Evolutionary conservation across 2,329 filamentous ascomycete species (phyloP).

Genomic region (Hirsutella thompsonii): DNA sequence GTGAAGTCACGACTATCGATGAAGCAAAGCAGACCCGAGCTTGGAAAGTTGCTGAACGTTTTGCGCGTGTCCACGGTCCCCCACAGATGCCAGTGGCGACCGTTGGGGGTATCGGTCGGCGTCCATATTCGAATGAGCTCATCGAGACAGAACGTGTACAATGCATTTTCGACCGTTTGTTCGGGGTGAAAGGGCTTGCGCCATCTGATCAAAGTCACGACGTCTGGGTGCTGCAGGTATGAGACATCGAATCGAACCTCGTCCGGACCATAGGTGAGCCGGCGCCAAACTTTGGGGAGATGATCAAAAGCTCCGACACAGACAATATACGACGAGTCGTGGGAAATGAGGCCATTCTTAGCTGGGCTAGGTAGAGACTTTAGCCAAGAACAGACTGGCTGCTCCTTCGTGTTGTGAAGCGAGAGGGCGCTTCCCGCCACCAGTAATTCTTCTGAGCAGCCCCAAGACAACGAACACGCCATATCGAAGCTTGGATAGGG

Average conservation of each 20-base stretch:
- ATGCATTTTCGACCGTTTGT: slow-evolving; percentile 69
- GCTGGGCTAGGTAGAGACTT: slow-evolving; percentile 59
- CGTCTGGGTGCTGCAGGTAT: slow-evolving; percentile 73
- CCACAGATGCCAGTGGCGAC: slow-evolving; percentile 67
- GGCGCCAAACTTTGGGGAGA: slow-evolving; percentile 85
- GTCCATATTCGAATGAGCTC: slow-evolving; percentile 75
- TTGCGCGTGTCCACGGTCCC: slow-evolving; percentile 63
- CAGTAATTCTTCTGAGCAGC: slow-evolving; percentile 70
- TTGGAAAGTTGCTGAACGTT: slow-evolving; percentile 43
- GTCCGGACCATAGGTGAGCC: slow-evolving; percentile 69
- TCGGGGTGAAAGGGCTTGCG: slow-evolving; percentile 63
- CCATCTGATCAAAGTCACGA: slow-evolving; percentile 81
- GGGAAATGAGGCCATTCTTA: slow-evolving; percentile 67
- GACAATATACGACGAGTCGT: slow-evolving; percentile 77
- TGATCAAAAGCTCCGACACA: slow-evolving; percentile 67
- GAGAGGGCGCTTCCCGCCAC: slow-evolving; percentile 58
- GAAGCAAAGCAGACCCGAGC: slow-evolving; percentile 47
- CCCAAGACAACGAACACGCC: slow-evolving; percentile 64
- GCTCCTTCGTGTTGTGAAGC: slow-evolving; percentile 45
- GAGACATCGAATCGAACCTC: slow-evolving; percentile 81
- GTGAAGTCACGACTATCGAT: slow-evolving; percentile 73
- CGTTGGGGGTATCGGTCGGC: slow-evolving; percentile 55
- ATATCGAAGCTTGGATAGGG: slow-evolving; percentile 13
- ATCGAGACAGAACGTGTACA: slow-evolving; percentile 83
- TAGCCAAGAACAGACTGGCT: slow-evolving; percentile 55